phyloP scores from a whole-genome alignment of 805 yeast species.

The Cyberlindnera bimundalis region DNA sequence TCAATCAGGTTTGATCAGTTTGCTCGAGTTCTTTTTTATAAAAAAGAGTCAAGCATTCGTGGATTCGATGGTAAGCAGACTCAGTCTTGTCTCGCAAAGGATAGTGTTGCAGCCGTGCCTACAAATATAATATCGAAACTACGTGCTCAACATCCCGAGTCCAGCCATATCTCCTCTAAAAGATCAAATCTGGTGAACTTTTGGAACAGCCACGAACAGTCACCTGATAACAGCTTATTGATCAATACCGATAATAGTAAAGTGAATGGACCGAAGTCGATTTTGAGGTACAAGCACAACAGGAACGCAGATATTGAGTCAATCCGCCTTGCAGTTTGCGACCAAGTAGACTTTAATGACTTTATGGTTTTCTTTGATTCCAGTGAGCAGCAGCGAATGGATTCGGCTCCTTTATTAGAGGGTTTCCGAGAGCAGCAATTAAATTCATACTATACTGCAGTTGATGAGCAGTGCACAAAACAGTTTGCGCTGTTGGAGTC shows the following conservation, averaged over 20 bases:
- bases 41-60: slow-evolving; percentile 3
- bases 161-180: too few relatives aligned
- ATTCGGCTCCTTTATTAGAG: slow-evolving; percentile 3
- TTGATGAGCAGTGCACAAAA: background rate
- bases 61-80: background rate
- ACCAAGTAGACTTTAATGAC: slow-evolving; percentile 7
- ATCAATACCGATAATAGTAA: too few relatives aligned
- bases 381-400: slow-evolving; percentile 11
- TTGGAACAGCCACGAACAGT: too few relatives aligned
- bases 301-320: slow-evolving; percentile 11
- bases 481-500: slow-evolving; percentile 4
- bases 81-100: background rate
- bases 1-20: slow-evolving; percentile 9
- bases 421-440: slow-evolving; percentile 13
- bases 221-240: too few relatives aligned
- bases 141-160: too few relatives aligned
- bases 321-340: slow-evolving; percentile 5
- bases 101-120: too few relatives aligned
- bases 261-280: slow-evolving; percentile 8
- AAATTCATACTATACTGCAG: slow-evolving; percentile 5
- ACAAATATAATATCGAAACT: too few relatives aligned
- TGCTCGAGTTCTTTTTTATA: slow-evolving; percentile 16
- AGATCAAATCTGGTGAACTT: too few relatives aligned
- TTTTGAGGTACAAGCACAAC: slow-evolving; percentile 13
- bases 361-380: slow-evolving; percentile 12